Evolutionary conservation across 169 alveolate genomes (phyloP).

Genomic region (Plasmodium chabaudi): DNA sequence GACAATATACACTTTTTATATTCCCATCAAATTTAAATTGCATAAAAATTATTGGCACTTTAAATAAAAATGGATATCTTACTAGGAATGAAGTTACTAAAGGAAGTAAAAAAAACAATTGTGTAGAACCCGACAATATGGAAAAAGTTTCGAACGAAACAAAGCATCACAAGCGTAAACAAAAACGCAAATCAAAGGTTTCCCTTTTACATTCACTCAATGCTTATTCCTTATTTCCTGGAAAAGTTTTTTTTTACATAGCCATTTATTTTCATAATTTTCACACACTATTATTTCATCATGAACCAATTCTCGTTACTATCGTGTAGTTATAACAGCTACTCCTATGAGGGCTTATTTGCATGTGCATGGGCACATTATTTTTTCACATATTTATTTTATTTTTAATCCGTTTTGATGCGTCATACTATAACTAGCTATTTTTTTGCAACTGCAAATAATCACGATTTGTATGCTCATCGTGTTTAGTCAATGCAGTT

Average conservation of each 20-base stretch:
- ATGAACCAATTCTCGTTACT: constrained; percentile 64
- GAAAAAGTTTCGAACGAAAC: neutral
- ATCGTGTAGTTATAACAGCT: constrained; percentile 9
- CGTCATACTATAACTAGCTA: no score
- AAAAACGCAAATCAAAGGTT: neutral
- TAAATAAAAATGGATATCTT: constrained; percentile 32
- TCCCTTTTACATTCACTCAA: constrained; percentile 52
- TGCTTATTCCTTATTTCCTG: constrained; percentile 65
- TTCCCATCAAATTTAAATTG: constrained; percentile 69
- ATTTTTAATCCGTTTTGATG: no score
- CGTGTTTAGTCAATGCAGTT: no score
- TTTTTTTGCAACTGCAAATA: no score
- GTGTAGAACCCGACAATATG: neutral
- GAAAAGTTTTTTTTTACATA: constrained; percentile 63
- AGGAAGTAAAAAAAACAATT: no score
- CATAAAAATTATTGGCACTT: constrained; percentile 57
- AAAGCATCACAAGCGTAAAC: neutral
- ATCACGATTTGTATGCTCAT: no score
- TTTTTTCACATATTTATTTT: no score
- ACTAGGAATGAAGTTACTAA: no score
- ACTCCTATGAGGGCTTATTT: no score
- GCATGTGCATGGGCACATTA: no score
- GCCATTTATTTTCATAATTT: constrained; percentile 42
- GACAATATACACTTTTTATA: constrained; percentile 51
- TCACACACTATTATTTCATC: constrained; percentile 59